Evolutionary conservation across 1,139 yeast genomes (phyloP), one percentile per base, ranked within the genome.

Genomic region (Saccharomyces hybrid): DNA sequence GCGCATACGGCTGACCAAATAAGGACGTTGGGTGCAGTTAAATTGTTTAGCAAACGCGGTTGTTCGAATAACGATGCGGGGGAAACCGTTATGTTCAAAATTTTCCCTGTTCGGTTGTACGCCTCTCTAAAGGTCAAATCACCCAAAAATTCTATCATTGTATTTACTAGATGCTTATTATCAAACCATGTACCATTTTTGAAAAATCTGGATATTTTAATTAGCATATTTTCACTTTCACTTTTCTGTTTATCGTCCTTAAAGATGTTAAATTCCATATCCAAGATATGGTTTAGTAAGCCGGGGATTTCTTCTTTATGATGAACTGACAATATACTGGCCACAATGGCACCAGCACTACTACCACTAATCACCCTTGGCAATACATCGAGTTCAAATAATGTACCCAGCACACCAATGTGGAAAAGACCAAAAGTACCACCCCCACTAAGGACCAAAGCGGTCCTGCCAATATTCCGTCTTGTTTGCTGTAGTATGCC

Each of bases 1-100:
- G 98, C 97, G 72, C 97, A 90, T 0, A 93, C 97, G 0, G 98
- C 99, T 0, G 97, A 88, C 93, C 97, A 86, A 46, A 93, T 85
- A 16, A 93, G 78, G 2, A 91, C 98, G 67, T 95, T 88, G 0
- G 99, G 99, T 0, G 98, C 91, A 0, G 99, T 93, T 54, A 93
- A 77, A 65, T 93, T 90, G 67, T 93, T 93, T 46, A 93, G 75
- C 54, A 93, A 75, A n/a, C 93, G 78, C 2, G 97, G 96, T 31
- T 88, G 77, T 83, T 86, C 95, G 63, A 85, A 88, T 27, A 83
- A 76, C 3, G 89, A 80, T 0, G 95, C 86, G 0, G 97, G 88
- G 3, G 96, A 95, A 0, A 93, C 96, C 0, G 96, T 88, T 52
- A 93, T 86, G 68, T 93, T 93, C 54, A 93, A 74, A 2, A 91